A percentile compares a stretch with the other conserved stretches of the same genome.
Evolutionary conservation across 495 filamentous ascomycete species (phyloP).

Genomic region (Neohortaea acidophila): DNA sequence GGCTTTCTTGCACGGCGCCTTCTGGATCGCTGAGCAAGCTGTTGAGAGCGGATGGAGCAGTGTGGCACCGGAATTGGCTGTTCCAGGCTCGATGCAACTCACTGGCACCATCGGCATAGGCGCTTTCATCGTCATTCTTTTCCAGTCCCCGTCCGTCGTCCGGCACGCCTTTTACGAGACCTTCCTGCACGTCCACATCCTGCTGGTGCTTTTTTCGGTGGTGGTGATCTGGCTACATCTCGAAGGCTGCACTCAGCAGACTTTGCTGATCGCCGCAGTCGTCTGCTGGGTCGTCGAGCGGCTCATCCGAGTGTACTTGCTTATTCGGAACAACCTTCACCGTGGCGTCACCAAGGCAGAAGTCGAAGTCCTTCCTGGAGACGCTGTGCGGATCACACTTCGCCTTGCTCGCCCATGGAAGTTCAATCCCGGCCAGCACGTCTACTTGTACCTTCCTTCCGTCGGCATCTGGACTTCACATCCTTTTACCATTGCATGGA

Average conservation of each 20-base stretch:
- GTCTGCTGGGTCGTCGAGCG: constrained; percentile 68
- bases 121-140: constrained; percentile 38
- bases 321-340: constrained; percentile 57
- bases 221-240: constrained; percentile 57
- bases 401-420: constrained; percentile 59
- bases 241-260: constrained; percentile 44
- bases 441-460: constrained; percentile 67
- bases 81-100: constrained; percentile 17
- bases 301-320: constrained; percentile 45
- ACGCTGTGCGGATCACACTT: constrained; percentile 69
- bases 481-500: constrained; percentile 89
- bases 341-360: constrained; percentile 50
- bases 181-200: constrained; percentile 72
- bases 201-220: constrained; percentile 46
- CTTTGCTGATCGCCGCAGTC: constrained; percentile 52
- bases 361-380: constrained; percentile 64
- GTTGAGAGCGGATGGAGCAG: constrained; percentile 41
- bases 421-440: constrained; percentile 73
- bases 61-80: constrained; percentile 33
- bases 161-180: constrained; percentile 94
- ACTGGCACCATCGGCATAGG: constrained; percentile 22
- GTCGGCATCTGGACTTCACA: constrained; percentile 73
- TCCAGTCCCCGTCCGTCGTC: constrained; percentile 54
- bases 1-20: constrained; percentile 54
- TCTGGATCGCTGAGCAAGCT: constrained; percentile 50